These are phyloP conservation scores for Coemansia sp. DNA, from an alignment of 192 early-diverging fungal species.

Conservation along the genomic window DNA sequence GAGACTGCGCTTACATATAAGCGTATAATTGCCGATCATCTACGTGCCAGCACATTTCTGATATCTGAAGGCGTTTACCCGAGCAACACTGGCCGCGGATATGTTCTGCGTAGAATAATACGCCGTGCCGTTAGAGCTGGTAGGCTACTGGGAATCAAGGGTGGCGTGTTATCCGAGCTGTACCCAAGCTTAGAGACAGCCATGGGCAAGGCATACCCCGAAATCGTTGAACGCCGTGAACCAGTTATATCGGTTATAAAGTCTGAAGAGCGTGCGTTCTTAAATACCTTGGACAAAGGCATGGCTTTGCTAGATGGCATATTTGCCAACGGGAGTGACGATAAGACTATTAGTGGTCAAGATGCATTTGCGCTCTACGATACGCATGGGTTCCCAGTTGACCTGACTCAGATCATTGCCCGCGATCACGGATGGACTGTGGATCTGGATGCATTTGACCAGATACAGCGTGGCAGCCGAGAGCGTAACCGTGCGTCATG, in stretches of 20 bases:
- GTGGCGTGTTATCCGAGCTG: conserved; percentile 82
- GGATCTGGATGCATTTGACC: conserved; percentile 76
- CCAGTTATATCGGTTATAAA: conserved; percentile 84
- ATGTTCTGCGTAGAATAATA: conserved; percentile 94
- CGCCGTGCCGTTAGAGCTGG: conserved; percentile 89
- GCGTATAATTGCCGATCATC: conserved; percentile 96
- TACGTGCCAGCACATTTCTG: conserved; percentile 90
- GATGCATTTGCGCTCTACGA: conserved; percentile 96
- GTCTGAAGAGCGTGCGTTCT: conserved; percentile 90
- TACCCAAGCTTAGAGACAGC: conserved; percentile 85
- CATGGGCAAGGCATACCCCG: conserved; percentile 92
- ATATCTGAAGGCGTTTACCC: conserved; percentile 95
- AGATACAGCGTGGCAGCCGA: conserved; percentile 75
- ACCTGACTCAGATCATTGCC: conserved; percentile 95
- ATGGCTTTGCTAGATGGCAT: conserved; percentile 86
- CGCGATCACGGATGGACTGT: conserved; percentile 85
- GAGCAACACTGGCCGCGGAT: conserved; percentile 97
- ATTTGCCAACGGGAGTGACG: conserved; percentile 33
- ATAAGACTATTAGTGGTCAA: conserved; percentile 63
- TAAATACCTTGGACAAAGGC: conserved; percentile 90
- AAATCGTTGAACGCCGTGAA: conserved; percentile 67
- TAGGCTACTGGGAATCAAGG: conserved; percentile 81
- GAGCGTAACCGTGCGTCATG: conserved; percentile 61
- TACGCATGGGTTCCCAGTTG: conserved; percentile 97
- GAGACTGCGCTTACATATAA: conserved; percentile 89